Evolutionary conservation across 192 early-diverging fungal genomes (phyloP).

Genomic region (Backusella luteola): DNA sequence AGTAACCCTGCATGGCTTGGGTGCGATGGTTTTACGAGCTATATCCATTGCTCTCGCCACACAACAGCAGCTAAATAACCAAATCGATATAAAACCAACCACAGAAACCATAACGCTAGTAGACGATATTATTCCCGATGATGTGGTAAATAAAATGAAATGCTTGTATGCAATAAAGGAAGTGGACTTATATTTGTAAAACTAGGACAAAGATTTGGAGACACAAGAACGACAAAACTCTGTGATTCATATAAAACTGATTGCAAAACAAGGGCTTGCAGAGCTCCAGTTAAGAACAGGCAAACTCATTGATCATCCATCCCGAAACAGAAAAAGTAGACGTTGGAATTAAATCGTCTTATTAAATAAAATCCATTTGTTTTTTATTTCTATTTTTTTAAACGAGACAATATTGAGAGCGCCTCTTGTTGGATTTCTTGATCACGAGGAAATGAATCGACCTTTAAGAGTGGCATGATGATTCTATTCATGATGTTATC

Average conservation of each 20-base stretch:
- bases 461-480: constrained; percentile 17
- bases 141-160: constrained; percentile 43
- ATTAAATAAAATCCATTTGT: background rate
- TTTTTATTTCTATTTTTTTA: constrained; percentile 17
- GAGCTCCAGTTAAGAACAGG: constrained; percentile 19
- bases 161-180: background rate
- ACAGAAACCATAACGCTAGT: constrained; percentile 68
- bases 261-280: constrained; percentile 20
- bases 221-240: constrained; percentile 64
- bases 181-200: background rate
- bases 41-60: constrained; percentile 65
- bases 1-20: constrained; percentile 78
- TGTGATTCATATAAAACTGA: constrained; percentile 69
- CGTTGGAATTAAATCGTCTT: background rate
- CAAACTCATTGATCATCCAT: constrained; percentile 16
- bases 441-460: constrained; percentile 1
- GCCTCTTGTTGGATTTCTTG: constrained; percentile 8
- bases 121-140: constrained; percentile 77
- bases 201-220: constrained; percentile 48
- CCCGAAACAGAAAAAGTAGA: constrained; percentile 18
- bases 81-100: constrained; percentile 59
- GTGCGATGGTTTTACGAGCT: constrained; percentile 68
- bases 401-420: background rate
- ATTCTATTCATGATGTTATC: constrained; percentile 12
- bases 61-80: constrained; percentile 54